Evolutionary conservation across 169 alveolate species (phyloP), one percentile per base, ranked within the genome.

Genomic region (Eimeria acervulina): DNA sequence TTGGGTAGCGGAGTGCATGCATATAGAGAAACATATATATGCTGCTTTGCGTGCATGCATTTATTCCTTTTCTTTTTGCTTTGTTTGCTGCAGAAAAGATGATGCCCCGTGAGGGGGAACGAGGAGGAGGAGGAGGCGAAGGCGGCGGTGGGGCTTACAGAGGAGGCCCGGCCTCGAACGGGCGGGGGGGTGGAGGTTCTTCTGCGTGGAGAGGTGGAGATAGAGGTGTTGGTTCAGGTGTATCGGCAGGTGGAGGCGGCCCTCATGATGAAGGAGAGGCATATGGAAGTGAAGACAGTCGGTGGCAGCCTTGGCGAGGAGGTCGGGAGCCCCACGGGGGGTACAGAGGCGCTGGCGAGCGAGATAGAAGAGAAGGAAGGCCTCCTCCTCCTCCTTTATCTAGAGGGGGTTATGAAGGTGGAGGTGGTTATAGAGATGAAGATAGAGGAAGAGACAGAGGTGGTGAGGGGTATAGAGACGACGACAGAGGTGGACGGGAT

Each of bases 371-470:
- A 47, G 55, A 47, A 47, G 5, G 55, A 12, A 47, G 55, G 5
- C 19, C 19, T 12, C 55, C 19, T 47, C 55, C 55, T 47, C 19
- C 55, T 7, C 5, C 55, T 7, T 47, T 47, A 7, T 47, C 55
- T 7, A 7, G 88, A 40, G 33, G 36, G 23, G 94, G 85, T 17
- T 44, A 80, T 13, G 55, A 78, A 19, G 70, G 88, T 33, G 95
- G 95, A 5, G 88, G 59, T n/a, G 52, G 63, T 2, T 68, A 72
- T 63, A 2, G 33, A 21, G 80, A 42, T 66, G 19, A 28, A 17
- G 31, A 51, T 38, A 44, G 95, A 51, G 90, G 95, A 44, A 81
- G 90, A 13, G 85, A 33, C 42, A 59, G 95, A 44, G 89, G 90
- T n/a, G n/a, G n/a, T 12, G 55, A 12, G 21, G 90, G 90, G 63